Evolutionary conservation across 139 green algal species (phyloP).

Genomic region (Chlamydomonas asymmetrica): DNA sequence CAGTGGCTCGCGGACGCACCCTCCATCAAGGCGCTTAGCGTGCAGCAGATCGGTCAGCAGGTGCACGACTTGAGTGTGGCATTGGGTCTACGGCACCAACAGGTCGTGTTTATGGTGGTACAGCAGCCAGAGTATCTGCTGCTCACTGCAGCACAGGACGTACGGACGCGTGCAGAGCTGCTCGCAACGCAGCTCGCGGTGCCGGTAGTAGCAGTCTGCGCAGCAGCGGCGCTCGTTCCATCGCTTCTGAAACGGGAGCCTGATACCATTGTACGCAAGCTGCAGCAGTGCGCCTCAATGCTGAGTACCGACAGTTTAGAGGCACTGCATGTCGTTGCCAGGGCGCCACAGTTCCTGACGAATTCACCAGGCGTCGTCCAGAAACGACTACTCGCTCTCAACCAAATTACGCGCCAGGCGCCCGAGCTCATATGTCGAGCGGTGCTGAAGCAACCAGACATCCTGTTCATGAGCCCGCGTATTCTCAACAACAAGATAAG

Average conservation of each 20-base stretch:
- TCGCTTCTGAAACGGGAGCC: constrained; percentile 22
- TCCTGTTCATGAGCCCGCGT: constrained; percentile 22
- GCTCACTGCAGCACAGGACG: constrained; percentile 4
- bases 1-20: too few relatives aligned
- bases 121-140: constrained; percentile 30
- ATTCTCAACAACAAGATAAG: constrained; percentile 43
- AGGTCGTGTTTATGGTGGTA: constrained; percentile 25
- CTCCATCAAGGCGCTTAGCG: too few relatives aligned
- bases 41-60: neutral
- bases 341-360: constrained; percentile 33
- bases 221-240: constrained; percentile 4
- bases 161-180: neutral
- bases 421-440: constrained; percentile 19
- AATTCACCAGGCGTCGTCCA: constrained; percentile 20
- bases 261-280: neutral
- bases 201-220: constrained; percentile 1
- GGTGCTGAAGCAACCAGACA: constrained; percentile 12
- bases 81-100: neutral
- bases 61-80: constrained; percentile 6
- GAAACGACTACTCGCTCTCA: constrained; percentile 21
- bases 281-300: constrained; percentile 1
- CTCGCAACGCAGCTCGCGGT: constrained; percentile 19
- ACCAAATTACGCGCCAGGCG: constrained; percentile 19
- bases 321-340: constrained; percentile 22
- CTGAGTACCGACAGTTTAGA: constrained; percentile 4